Conservation (phyloP, 805 yeast genomes). For the Kluyveromyces dobzhanskii region DNA sequence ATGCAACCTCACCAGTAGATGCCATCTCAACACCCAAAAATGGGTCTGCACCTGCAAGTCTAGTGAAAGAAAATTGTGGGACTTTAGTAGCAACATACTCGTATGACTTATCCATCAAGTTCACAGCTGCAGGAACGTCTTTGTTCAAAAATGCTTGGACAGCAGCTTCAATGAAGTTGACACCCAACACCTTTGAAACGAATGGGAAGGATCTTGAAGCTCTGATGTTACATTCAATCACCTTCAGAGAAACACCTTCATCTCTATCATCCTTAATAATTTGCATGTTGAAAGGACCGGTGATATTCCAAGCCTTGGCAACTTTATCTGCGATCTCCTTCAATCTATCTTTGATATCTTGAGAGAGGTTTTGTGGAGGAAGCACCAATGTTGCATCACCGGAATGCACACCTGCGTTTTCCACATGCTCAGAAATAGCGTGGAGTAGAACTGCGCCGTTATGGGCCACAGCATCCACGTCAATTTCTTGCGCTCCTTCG, state of each 20-base stretch:
- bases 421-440: slow-evolving; percentile 96
- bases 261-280: slow-evolving; percentile 70
- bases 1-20: slow-evolving; percentile 97
- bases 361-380: slow-evolving; percentile 79
- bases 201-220: slow-evolving; percentile 99
- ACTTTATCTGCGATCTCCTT: slow-evolving; percentile 89
- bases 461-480: slow-evolving; percentile 92
- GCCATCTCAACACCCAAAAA: slow-evolving; percentile 99
- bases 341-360: slow-evolving; percentile 57
- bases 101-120: slow-evolving; percentile 70
- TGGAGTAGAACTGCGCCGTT: slow-evolving; percentile 86
- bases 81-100: slow-evolving; percentile 92
- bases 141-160: slow-evolving; percentile 71
- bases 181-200: slow-evolving; percentile 93
- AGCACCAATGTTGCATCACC: slow-evolving; percentile 96
- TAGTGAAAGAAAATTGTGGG: slow-evolving; percentile 96
- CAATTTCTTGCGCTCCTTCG: slow-evolving; percentile 94
- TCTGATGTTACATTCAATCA: slow-evolving; percentile 96
- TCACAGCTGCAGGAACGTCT: slow-evolving; percentile 67
- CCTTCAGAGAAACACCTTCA: slow-evolving; percentile 69
- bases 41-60: slow-evolving; percentile 99
- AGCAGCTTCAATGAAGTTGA: slow-evolving; percentile 91
- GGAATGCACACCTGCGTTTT: slow-evolving; percentile 97
- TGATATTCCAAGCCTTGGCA: slow-evolving; percentile 87
- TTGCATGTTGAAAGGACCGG: slow-evolving; percentile 99